These are phyloP conservation scores for Durio zibethinus DNA, from an alignment of 345 rosid species.

Conservation along the genomic window DNA sequence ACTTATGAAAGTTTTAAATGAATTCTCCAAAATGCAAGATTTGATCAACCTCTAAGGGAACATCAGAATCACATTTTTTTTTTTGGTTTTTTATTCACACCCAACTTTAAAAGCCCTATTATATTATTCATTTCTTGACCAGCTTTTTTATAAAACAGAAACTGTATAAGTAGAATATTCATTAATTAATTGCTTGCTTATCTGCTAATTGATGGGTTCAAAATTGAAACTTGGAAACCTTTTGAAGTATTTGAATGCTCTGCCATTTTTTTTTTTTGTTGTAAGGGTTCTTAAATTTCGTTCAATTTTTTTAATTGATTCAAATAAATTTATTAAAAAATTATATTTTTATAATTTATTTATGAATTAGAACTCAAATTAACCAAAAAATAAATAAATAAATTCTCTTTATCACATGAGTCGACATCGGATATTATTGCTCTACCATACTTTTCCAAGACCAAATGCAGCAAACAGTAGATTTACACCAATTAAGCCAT, in stretches of 20 bases:
- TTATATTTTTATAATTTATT: too few relatives aligned
- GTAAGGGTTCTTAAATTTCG: too few relatives aligned
- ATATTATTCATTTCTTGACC: neutral
- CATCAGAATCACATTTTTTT: neutral
- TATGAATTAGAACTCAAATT: too few relatives aligned
- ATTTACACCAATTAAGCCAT: neutral
- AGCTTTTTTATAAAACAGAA: neutral
- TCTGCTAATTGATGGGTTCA: neutral
- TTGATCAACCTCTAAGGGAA: neutral
- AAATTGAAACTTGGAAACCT: neutral
- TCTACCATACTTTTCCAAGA: neutral
- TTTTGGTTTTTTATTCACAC: neutral
- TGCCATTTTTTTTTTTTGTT: too few relatives aligned
- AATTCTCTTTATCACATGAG: too few relatives aligned
- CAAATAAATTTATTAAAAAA: too few relatives aligned
- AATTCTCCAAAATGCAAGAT: neutral
- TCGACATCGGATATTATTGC: too few relatives aligned
- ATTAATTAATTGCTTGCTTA: neutral
- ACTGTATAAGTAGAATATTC: neutral
- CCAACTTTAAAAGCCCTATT: neutral
- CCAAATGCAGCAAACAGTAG: neutral
- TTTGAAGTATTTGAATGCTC: too few relatives aligned
- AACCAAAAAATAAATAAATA: too few relatives aligned
- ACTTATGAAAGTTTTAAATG: slow-evolving; percentile 21
- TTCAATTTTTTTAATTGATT: too few relatives aligned